Evolutionary conservation across 257 asterid genomes (phyloP).

Genomic region (Salvia splendens): DNA sequence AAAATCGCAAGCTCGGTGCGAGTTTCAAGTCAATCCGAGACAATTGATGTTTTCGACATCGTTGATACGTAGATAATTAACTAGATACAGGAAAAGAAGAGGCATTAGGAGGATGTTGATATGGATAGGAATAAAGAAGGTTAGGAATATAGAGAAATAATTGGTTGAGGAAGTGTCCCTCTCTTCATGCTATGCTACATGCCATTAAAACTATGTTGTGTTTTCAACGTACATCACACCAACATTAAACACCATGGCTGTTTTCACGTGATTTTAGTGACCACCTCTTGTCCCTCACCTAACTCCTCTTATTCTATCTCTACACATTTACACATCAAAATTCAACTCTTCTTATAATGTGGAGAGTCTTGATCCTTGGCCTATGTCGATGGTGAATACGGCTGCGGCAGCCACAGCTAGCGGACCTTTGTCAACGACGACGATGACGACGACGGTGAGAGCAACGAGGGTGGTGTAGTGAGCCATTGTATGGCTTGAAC

Average conservation of each 20-base stretch:
- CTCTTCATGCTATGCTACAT: slow-evolving; percentile 35
- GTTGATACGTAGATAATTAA: no score
- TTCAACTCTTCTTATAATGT: background rate
- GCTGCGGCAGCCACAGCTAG: no score
- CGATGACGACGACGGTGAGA: no score
- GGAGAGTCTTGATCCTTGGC: no score
- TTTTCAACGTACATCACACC: slow-evolving; percentile 29
- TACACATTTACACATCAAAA: slow-evolving; percentile 14
- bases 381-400: no score
- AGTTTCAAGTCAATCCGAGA: no score
- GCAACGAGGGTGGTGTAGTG: background rate
- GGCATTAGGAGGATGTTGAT: background rate
- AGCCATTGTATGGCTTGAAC: slow-evolving; percentile 17
- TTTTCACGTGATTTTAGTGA: slow-evolving; percentile 60
- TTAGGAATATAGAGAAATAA: background rate
- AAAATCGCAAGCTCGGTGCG: no score
- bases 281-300: slow-evolving; percentile 40
- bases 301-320: slow-evolving; percentile 18
- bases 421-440: no score
- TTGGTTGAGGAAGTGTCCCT: slow-evolving; percentile 33
- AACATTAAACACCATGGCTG: slow-evolving; percentile 35
- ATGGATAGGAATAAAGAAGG: no score
- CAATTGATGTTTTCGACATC: no score
- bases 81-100: background rate
- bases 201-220: slow-evolving; percentile 29